Conservation (phyloP, 768 basidiomycete genomes). For the Auricularia sp. region DNA sequence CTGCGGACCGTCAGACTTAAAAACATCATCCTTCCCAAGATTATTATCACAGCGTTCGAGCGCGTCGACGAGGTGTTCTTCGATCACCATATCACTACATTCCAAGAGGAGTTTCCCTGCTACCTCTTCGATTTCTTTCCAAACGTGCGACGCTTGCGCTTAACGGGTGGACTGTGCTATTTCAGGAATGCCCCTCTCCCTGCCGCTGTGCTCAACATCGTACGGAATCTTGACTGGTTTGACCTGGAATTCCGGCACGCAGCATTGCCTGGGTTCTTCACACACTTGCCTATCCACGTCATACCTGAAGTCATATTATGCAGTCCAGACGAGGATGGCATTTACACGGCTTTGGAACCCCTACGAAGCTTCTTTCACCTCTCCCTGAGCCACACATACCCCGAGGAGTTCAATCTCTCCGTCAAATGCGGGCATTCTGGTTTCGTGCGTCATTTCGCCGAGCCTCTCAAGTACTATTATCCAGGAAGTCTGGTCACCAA, state of each 20-base stretch:
- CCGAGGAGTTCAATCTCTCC: not conserved
- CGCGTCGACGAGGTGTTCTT: not conserved
- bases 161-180: not conserved
- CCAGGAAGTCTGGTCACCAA: not conserved
- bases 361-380: not conserved
- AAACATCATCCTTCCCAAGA: not conserved
- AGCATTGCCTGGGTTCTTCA: not conserved
- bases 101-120: not conserved
- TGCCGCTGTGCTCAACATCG: not conserved
- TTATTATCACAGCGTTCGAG: not conserved
- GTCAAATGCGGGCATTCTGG: not conserved
- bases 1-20: not conserved
- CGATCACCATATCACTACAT: not conserved
- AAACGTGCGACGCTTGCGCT: not conserved
- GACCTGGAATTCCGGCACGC: not conserved
- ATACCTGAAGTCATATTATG: not conserved
- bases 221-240: not conserved
- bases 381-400: not conserved
- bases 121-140: conserved; percentile 1
- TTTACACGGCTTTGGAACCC: not conserved
- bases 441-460: not conserved
- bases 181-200: not conserved
- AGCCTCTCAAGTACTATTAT: not conserved
- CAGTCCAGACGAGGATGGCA: not conserved
- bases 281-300: not conserved